Conservation (phyloP, 148 eudicot species). For the Spergularia bocconei region DNA sequence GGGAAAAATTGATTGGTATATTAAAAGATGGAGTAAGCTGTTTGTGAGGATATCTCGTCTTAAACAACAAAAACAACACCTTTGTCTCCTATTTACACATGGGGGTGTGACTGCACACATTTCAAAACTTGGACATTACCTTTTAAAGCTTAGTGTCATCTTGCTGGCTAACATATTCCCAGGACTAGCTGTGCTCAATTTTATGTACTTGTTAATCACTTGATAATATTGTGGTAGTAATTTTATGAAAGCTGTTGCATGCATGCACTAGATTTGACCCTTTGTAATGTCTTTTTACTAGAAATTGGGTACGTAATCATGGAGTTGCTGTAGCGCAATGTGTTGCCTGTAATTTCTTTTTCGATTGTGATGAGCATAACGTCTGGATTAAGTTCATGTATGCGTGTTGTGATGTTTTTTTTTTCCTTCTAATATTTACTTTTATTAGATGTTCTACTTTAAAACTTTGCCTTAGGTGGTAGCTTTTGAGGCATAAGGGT, state of each 20-base stretch:
- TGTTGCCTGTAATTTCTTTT: neutral
- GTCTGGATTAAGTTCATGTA: neutral
- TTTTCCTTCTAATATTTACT: no score
- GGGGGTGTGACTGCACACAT: no score
- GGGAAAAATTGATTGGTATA: no score
- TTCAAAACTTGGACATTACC: no score
- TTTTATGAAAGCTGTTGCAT: neutral
- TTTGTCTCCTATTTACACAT: no score
- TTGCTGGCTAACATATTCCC: neutral
- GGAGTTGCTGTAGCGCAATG: neutral
- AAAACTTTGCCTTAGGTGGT: neutral
- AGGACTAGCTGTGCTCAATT: neutral
- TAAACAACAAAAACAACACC: no score
- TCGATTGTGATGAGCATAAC: neutral
- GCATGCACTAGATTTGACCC: neutral
- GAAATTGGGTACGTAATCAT: neutral
- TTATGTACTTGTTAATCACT: neutral
- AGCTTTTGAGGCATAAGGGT: neutral
- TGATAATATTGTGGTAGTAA: neutral
- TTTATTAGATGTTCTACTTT: neutral
- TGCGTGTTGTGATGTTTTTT: neutral
- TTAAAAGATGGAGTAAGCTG: no score
- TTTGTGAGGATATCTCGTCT: no score
- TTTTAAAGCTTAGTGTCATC: neutral
- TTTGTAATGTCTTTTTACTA: conserved; percentile 2